Conservation (phyloP, 495 filamentous ascomycete species). For the Cercophora samala region DNA sequence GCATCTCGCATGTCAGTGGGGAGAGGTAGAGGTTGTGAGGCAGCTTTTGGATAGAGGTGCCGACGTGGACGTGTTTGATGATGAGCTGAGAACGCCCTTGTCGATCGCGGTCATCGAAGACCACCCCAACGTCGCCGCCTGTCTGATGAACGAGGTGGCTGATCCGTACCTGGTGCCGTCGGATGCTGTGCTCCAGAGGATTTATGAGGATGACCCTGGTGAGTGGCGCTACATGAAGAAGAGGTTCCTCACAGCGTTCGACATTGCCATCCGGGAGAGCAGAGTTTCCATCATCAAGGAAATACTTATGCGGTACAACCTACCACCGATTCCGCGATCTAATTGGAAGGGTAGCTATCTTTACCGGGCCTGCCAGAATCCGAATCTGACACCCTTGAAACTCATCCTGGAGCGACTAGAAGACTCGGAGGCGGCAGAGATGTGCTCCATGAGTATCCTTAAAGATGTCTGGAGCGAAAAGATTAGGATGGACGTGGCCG, state of each 20-base stretch:
- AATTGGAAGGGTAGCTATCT: slow-evolving; percentile 19
- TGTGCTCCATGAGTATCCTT: slow-evolving; percentile 17
- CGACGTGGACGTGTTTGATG: slow-evolving; percentile 29
- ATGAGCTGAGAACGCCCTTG: slow-evolving; percentile 27
- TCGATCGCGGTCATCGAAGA: slow-evolving; percentile 25
- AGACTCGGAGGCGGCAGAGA: slow-evolving; percentile 17
- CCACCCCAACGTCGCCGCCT: slow-evolving; percentile 11
- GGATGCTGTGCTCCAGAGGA: slow-evolving; percentile 19
- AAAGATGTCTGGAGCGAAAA: slow-evolving; percentile 22
- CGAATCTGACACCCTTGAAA: slow-evolving; percentile 23
- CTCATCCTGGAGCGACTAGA: slow-evolving; percentile 20
- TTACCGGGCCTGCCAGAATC: slow-evolving; percentile 24
- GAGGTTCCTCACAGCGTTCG: slow-evolving; percentile 24
- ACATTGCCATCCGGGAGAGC: slow-evolving; percentile 28
- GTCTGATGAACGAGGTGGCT: slow-evolving; percentile 27
- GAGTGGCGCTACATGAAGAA: slow-evolving; percentile 21
- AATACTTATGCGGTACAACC: slow-evolving; percentile 24
- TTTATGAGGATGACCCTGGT: slow-evolving; percentile 13
- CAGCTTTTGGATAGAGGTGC: slow-evolving; percentile 28
- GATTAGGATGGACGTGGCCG: slow-evolving; percentile 5
- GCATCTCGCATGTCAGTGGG: slow-evolving; percentile 29
- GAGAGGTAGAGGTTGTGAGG: slow-evolving; percentile 23
- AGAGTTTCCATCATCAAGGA: slow-evolving; percentile 22
- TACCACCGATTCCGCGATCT: slow-evolving; percentile 18
- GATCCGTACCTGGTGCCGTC: slow-evolving; percentile 27